Base-by-base conservation (phyloP, 1,284 basidiomycete genomes). In the Uromyces viciae-fabae region DNA sequence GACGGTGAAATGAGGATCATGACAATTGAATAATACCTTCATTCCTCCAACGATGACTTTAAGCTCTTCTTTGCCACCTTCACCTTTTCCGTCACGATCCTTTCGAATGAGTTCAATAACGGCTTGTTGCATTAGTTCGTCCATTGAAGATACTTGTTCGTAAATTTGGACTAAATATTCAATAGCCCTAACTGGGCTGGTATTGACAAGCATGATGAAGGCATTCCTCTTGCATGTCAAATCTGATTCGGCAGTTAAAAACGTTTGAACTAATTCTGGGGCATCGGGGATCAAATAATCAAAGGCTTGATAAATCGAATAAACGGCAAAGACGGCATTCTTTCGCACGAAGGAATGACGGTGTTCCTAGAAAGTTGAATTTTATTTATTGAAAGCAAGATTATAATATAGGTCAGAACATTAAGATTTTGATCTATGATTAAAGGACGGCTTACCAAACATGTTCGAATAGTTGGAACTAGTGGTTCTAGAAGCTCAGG, bases 281-380 rank as follows among this genome's bases (percentile, higher is more conserved):
- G 94, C 97, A 85, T 99, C 97, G 40, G 95, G 94, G 81, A 99
- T 94, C 84, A 99, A 92, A 86, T 94, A 89, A 85, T 98, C 95
- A 86, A 95, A 94, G 86, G 93, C 90, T 85, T 93, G 92, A 87
- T 94, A 97, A 87, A 99, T 97, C 79, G 94, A 91, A 87, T 93
- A 96, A 73, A 98, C 90, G 58, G 95, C 94, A 86, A 99, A 98
- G 72, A 99, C 95, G 54, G 96, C 97, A 85, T 98, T 98, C 89
- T 99, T 99, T 85, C 96, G 92, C 75, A 99, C 97, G 86, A 96
- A 99, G 15, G 94, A 95, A 88, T 99, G 96, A 76, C 96, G 91
- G 88, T 99, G 96, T 88, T 99, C 96, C 78, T 81, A 40, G 25
- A 33, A 25, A 4, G 72, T n/a, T 49, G n/a, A 42, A 28, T 52